phyloP scores from a whole-genome alignment of 1,284 basidiomycete species.

The Malassezia slooffiae region DNA sequence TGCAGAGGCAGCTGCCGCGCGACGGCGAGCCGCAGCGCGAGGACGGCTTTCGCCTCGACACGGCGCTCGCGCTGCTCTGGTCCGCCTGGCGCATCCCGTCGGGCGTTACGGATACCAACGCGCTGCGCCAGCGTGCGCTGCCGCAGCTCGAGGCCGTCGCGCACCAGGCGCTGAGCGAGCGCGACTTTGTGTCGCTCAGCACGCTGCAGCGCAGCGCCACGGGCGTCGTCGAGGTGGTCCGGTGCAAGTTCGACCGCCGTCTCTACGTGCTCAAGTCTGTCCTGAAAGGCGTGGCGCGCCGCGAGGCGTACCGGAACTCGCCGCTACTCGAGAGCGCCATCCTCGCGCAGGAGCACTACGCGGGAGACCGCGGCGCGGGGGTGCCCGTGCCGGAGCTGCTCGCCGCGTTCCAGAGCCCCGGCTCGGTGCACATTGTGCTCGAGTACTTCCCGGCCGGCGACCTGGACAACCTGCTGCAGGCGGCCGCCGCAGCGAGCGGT shows the following conservation, averaged over 20 bases:
- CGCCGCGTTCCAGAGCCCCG: conserved; percentile 37
- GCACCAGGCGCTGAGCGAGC: conserved; percentile 17
- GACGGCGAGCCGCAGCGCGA: not conserved
- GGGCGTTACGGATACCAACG: conserved; percentile 18
- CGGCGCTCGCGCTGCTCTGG: conserved; percentile 27
- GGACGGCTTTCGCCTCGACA: conserved; percentile 18
- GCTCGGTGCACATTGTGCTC: conserved; percentile 42
- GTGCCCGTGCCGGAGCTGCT: conserved; percentile 29
- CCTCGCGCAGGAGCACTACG: conserved; percentile 14
- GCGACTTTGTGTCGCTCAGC: conserved; percentile 31
- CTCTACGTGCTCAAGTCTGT: conserved; percentile 43
- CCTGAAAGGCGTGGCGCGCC: conserved; percentile 36
- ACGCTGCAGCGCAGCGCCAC: conserved; percentile 33
- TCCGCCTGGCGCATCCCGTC: conserved; percentile 15
- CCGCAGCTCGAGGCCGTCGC: conserved; percentile 15
- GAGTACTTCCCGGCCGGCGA: conserved; percentile 44
- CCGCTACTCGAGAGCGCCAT: conserved; percentile 33
- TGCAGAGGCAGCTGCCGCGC: not conserved
- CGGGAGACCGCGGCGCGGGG: conserved; percentile 1
- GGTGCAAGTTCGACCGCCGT: conserved; percentile 32
- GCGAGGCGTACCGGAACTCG: conserved; percentile 32
- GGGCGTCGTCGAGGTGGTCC: conserved; percentile 38
- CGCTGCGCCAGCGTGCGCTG: conserved; percentile 11
- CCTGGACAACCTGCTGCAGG: conserved; percentile 36
- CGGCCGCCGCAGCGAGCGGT: conserved; percentile 24